Conservation (phyloP, 805 yeast species). For the Brettanomyces nanus region DNA sequence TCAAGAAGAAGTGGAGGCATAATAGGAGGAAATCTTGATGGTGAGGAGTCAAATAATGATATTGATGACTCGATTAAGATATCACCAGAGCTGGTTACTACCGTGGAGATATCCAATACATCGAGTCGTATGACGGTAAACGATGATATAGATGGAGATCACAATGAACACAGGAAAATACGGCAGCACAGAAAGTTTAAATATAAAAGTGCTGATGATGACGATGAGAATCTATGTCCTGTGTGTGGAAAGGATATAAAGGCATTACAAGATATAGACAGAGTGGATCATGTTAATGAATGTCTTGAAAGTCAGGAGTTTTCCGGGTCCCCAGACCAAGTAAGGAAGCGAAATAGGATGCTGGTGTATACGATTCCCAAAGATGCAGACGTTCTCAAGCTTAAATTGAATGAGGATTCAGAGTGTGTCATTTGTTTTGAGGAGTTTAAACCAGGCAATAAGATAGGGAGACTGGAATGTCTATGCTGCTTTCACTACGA, state of each 20-base stretch:
- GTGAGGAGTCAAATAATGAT: not conserved
- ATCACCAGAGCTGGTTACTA: slow-evolving; percentile 1
- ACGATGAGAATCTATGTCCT: slow-evolving; percentile 35
- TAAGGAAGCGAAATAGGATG: slow-evolving; percentile 69
- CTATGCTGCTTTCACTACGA: slow-evolving; percentile 87
- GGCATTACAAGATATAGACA: slow-evolving; percentile 21
- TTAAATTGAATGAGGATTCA: slow-evolving; percentile 32
- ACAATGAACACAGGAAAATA: not conserved
- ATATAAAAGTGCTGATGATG: too few relatives aligned
- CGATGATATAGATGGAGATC: not conserved
- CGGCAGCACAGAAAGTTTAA: not conserved
- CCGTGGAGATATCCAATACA: slow-evolving; percentile 2
- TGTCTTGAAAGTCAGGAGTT: slow-evolving; percentile 59
- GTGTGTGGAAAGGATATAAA: slow-evolving; percentile 28
- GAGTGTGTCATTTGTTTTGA: slow-evolving; percentile 96
- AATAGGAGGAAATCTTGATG: not conserved
- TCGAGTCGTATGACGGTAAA: slow-evolving; percentile 1
- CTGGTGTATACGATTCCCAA: slow-evolving; percentile 58
- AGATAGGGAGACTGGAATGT: slow-evolving; percentile 88
- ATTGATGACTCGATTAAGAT: slow-evolving; percentile 1
- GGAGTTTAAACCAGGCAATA: slow-evolving; percentile 76
- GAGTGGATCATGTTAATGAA: slow-evolving; percentile 60
- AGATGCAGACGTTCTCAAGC: slow-evolving; percentile 22
- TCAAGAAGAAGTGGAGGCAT: slow-evolving; percentile 1
- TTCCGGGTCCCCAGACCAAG: slow-evolving; percentile 52